Conservation (phyloP, 495 filamentous ascomycete species). For the Hyaloscypha finlandica region DNA sequence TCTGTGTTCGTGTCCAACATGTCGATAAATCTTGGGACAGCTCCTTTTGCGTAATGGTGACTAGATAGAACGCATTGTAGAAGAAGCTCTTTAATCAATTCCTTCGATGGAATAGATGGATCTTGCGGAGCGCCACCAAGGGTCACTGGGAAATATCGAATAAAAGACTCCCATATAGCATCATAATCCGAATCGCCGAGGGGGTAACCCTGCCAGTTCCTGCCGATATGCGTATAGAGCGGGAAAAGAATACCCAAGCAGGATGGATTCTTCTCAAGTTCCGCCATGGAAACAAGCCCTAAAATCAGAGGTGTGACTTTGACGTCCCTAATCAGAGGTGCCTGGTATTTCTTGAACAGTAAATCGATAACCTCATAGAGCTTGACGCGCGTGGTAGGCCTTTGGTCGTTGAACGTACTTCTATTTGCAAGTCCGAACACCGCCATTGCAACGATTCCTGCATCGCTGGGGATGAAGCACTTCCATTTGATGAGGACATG, state of each 20-base stretch:
- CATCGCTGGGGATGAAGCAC: constrained; percentile 19
- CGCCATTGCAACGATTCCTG: constrained; percentile 9
- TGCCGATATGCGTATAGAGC: constrained; percentile 40
- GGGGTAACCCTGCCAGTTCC: constrained; percentile 31
- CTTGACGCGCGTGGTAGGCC: constrained; percentile 44
- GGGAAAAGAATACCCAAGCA: constrained; percentile 52
- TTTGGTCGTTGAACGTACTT: constrained; percentile 45
- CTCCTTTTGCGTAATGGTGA: constrained; percentile 38
- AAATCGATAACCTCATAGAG: constrained; percentile 48
- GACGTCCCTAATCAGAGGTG: constrained; percentile 14
- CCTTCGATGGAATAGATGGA: constrained; percentile 46
- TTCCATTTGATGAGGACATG: constrained; percentile 9
- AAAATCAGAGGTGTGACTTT: constrained; percentile 15
- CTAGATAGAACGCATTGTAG: constrained; percentile 50
- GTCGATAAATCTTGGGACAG: constrained; percentile 48
- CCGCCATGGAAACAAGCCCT: constrained; percentile 19
- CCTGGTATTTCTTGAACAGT: constrained; percentile 34
- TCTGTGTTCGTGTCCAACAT: constrained; percentile 49
- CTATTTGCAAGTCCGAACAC: constrained; percentile 15
- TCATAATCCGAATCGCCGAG: not conserved
- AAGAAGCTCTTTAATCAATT: constrained; percentile 48
- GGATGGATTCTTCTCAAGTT: constrained; percentile 47
- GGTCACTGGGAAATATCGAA: constrained; percentile 55
- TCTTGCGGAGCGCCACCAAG: constrained; percentile 38
- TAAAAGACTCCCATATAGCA: constrained; percentile 40